These are phyloP conservation scores for Xylariaceae sp. DNA, from an alignment of 2,329 filamentous ascomycete species.

Conservation along the genomic window DNA sequence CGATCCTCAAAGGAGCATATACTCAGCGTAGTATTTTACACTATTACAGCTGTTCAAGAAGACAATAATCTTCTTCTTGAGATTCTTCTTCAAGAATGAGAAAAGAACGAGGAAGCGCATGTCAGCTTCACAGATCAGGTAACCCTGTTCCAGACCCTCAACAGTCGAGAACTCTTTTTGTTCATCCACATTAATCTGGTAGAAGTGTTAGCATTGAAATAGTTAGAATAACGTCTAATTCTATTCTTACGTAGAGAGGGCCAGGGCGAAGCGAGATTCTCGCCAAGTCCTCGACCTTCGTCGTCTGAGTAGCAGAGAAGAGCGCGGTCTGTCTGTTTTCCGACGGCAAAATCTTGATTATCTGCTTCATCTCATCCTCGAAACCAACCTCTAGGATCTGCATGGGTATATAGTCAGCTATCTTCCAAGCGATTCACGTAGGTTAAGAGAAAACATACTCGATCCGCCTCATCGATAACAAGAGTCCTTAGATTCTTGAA, in stretches of 20 bases:
- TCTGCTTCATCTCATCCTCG: constrained; percentile 96
- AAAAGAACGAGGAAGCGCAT: constrained; percentile 87
- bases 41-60: constrained; percentile 92
- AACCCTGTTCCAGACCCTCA: constrained; percentile 91
- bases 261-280: constrained; percentile 88
- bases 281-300: constrained; percentile 95
- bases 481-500: constrained; percentile 63
- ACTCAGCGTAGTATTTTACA: constrained; percentile 92
- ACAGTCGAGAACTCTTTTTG: constrained; percentile 87
- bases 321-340: constrained; percentile 91
- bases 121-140: constrained; percentile 88
- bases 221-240: too few species aligned
- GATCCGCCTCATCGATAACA: constrained; percentile 94
- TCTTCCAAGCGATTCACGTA: too few species aligned
- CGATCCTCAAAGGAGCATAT: background rate
- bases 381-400: constrained; percentile 95
- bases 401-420: too few species aligned
- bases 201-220: background rate
- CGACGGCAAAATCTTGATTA: constrained; percentile 87
- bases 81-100: constrained; percentile 20
- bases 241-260: constrained; percentile 61
- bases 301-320: constrained; percentile 98
- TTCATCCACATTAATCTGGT: constrained; percentile 82
- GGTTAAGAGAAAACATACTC: too few species aligned
- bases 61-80: constrained; percentile 70